A percentile compares a stretch with the other conserved stretches of the same genome.
Conservation (phyloP, 2,329 filamentous ascomycete genomes). For the Aspergillus novoparasiticus region DNA sequence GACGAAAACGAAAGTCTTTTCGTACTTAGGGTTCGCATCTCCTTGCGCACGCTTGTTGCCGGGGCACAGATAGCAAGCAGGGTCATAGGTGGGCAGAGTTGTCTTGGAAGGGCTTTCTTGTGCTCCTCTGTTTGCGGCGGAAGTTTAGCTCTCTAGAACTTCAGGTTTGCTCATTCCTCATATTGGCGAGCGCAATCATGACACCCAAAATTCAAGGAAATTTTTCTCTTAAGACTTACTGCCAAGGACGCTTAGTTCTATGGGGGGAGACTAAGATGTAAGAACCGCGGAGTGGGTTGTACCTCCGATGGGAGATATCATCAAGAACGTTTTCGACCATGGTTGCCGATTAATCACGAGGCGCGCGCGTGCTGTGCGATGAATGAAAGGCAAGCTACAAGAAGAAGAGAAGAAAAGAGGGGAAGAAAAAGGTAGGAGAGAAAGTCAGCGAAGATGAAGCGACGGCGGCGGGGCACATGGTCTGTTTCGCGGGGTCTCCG, state of each 20-base stretch:
- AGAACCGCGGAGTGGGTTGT: slow-evolving; percentile 84
- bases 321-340: slow-evolving; percentile 81
- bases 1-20: slow-evolving; percentile 87
- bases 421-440: slow-evolving; percentile 8
- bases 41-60: slow-evolving; percentile 87
- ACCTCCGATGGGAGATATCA: slow-evolving; percentile 95
- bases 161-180: not conserved
- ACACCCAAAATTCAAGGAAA: not conserved
- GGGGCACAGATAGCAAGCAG: slow-evolving; percentile 92
- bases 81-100: slow-evolving; percentile 78
- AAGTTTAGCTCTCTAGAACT: slow-evolving; percentile 1
- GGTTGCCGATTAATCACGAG: slow-evolving; percentile 13
- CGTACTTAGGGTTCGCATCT: slow-evolving; percentile 82
- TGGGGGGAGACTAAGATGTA: slow-evolving; percentile 96
- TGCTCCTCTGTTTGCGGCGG: slow-evolving; percentile 61
- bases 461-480: slow-evolving; percentile 10
- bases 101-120: slow-evolving; percentile 72
- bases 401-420: not conserved
- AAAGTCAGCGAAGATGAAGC: not conserved
- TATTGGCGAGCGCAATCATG: not conserved
- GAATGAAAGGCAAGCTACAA: not conserved
- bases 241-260: slow-evolving; percentile 95
- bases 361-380: not conserved
- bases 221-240: slow-evolving; percentile 63
- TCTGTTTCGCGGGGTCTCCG: slow-evolving; percentile 26